These are phyloP conservation scores for Hemerocallis citrina DNA, from an alignment of 106 monocot genomes.

Conservation along the genomic window DNA sequence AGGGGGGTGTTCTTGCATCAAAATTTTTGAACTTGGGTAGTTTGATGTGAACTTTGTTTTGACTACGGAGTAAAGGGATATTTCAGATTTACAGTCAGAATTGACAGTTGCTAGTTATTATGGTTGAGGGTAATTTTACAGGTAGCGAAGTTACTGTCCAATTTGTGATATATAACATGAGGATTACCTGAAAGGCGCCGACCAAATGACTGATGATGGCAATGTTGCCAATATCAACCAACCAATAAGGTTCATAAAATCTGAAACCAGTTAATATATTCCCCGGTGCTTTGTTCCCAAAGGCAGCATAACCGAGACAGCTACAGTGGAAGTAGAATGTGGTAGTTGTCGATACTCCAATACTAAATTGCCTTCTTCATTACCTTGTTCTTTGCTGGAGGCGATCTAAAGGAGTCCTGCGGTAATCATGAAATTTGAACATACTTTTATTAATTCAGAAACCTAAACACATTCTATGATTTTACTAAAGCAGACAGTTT, in stretches of 20 bases:
- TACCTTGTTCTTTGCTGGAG: background rate
- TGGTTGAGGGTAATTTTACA: no score
- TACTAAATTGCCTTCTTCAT: background rate
- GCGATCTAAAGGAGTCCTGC: background rate
- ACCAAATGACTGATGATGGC: background rate
- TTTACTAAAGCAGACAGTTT: no score
- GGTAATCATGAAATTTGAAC: no score
- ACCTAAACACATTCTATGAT: no score
- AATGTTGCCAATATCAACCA: background rate
- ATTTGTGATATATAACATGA: background rate
- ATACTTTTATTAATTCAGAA: no score
- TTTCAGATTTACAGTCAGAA: background rate
- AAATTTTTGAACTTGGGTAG: conserved; percentile 6
- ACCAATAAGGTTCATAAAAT: background rate
- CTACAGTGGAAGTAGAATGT: background rate
- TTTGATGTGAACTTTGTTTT: conserved; percentile 1
- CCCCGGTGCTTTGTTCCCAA: background rate
- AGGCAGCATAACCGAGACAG: background rate
- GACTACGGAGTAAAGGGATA: conserved; percentile 13
- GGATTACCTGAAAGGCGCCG: background rate
- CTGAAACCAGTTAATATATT: conserved; percentile 4
- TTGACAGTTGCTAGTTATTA: no score
- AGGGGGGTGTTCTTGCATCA: background rate
- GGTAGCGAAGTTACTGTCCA: background rate
- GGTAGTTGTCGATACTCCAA: background rate